Conservation (phyloP, 225 moss, liverwort and hornwort genomes). For the Pseudoscleropodium purum region DNA sequence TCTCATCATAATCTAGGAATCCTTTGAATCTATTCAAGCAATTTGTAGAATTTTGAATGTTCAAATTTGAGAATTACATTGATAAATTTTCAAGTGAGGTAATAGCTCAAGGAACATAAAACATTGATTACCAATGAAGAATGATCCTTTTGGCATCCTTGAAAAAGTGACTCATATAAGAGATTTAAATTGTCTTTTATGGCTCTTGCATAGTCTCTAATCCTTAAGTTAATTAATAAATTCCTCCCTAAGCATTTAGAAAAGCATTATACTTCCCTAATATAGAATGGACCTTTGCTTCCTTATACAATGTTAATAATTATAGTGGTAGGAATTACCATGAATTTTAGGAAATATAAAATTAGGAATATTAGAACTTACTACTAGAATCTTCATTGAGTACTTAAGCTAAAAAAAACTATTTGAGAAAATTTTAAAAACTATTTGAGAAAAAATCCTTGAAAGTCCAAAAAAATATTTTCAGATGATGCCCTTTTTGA, state of each 20-base stretch:
- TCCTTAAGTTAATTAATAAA: no score
- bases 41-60: neutral
- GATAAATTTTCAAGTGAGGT: neutral
- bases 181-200: neutral
- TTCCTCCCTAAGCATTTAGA: rapidly evolving
- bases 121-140: neutral
- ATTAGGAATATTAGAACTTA: neutral
- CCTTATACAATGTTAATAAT: no score
- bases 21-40: neutral
- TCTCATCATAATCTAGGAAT: neutral
- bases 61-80: neutral
- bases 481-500: rapidly evolving
- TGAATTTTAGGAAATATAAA: no score
- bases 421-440: no score
- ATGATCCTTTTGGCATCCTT: no score
- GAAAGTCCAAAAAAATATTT: neutral
- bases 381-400: neutral
- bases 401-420: neutral
- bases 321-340: neutral
- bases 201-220: rapidly evolving
- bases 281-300: rapidly evolving
- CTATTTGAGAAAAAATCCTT: no score
- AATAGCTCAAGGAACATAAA: no score
- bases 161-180: rapidly evolving
- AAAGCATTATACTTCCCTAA: no score